phyloP scores from a whole-genome alignment of 75 land plant genomes.

The Isoetes taiwanensis region DNA sequence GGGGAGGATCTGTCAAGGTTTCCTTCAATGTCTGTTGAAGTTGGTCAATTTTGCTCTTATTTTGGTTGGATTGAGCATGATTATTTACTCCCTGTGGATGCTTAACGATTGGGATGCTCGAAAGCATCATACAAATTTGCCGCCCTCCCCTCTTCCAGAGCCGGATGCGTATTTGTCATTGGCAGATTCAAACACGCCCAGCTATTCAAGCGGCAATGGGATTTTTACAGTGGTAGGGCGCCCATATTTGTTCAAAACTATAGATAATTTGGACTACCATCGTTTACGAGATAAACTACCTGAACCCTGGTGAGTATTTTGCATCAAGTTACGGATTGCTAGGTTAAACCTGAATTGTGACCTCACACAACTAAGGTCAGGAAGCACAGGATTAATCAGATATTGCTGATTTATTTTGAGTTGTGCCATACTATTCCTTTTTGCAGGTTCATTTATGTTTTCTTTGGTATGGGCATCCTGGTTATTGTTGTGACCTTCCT shows the following conservation, averaged over 20 bases:
- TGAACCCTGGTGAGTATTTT: neutral
- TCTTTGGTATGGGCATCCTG: slow-evolving; percentile 62
- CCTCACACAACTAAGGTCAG: too few species aligned
- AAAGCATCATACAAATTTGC: neutral
- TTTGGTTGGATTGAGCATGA: slow-evolving; percentile 66
- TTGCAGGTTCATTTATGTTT: slow-evolving; percentile 90
- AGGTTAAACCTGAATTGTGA: neutral
- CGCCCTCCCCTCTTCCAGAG: slow-evolving; percentile 5
- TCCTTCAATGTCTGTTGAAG: slow-evolving; percentile 71
- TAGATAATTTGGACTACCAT: too few species aligned
- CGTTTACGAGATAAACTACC: neutral
- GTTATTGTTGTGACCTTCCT: slow-evolving; percentile 55
- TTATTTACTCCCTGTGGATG: slow-evolving; percentile 48
- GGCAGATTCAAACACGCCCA: too few species aligned
- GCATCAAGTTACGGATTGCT: neutral
- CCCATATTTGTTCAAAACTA: neutral
- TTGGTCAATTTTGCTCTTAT: slow-evolving; percentile 65
- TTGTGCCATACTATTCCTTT: too few species aligned
- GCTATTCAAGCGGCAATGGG: neutral
- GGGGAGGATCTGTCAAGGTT: slow-evolving; percentile 92
- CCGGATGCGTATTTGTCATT: neutral
- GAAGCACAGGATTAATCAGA: too few species aligned
- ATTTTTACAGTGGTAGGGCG: neutral
- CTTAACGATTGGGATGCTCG: slow-evolving; percentile 29
- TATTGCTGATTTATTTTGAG: too few species aligned